phyloP scores from a whole-genome alignment of 73 alveolate species.

The Symbiodinium natans region DNA sequence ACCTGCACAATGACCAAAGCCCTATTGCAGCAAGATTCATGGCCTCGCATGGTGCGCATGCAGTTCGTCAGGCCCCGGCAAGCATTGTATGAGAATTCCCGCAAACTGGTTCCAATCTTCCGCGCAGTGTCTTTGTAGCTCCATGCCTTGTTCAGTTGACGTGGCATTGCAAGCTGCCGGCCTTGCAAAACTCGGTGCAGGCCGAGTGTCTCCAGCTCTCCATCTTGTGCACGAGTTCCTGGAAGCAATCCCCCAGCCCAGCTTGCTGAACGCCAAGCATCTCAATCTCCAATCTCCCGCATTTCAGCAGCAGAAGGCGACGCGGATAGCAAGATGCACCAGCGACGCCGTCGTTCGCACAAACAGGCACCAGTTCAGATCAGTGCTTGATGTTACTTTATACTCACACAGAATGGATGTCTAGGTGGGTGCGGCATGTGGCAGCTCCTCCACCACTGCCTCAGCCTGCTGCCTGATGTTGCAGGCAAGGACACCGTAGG shows the following conservation, averaged over 20 bases:
- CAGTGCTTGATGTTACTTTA: too few relatives aligned
- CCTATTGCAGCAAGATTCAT: neutral
- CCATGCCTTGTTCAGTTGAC: constrained; percentile 64
- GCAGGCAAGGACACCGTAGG: constrained; percentile 34
- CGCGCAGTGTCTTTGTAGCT: constrained; percentile 79
- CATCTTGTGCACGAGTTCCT: constrained; percentile 87
- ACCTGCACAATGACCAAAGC: neutral
- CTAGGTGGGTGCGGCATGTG: neutral
- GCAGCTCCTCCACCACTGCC: constrained; percentile 65
- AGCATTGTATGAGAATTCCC: constrained; percentile 66
- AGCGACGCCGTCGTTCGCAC: too few relatives aligned
- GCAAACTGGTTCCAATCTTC: constrained; percentile 92
- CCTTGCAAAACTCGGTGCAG: neutral
- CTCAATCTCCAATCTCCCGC: neutral
- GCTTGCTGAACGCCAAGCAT: neutral
- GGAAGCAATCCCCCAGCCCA: neutral
- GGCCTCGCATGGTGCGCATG: neutral
- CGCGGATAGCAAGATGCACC: neutral
- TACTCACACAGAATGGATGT: too few relatives aligned
- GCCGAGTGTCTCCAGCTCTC: constrained; percentile 67
- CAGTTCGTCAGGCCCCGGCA: constrained; percentile 11
- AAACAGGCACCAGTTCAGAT: too few relatives aligned
- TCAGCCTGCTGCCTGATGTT: constrained; percentile 23
- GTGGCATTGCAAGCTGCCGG: neutral
- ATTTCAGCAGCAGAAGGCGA: neutral